Evolutionary conservation across 129 eudicot genomes (phyloP), one percentile per base, ranked within the genome.

Genomic region (Saussurea involucrata): DNA sequence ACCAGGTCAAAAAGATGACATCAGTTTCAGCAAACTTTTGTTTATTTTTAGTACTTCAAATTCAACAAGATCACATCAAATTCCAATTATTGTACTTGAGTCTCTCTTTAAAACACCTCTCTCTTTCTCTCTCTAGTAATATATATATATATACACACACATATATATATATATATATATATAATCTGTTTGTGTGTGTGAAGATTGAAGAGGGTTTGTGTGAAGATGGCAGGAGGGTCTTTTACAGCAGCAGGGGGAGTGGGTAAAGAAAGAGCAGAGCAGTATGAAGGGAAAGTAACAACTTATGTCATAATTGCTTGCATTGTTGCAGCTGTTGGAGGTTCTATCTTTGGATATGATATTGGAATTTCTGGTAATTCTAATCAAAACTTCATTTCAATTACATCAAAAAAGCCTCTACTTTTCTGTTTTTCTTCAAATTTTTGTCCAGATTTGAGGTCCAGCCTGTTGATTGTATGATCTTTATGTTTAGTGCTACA

Each of bases 321-420:
- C 82, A 77, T 93, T 63, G 88, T 93, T 78, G 98, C 98, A 60
- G 98, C 98, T 46, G 64, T 83, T 78, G 98, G 98, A 15, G 98
- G 98, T 5, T 85, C 98, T 0, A 82, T 90, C 69, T 93, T 93
- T 57, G 97, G 98, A 29, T 93, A 93, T 72, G 98, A 90, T 58
- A 88, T 90, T 63, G 98, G 98, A 27, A 90, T 92, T 65, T 90
- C 98, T 85, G 98, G 98, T 92, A 29, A 15, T 34, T 42, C 33
- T 32, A 68, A 53, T 49, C 17, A 0, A 0, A 46, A 8, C 40
- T 37, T 15, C 32, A 10, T 12, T 12, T 37, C 22, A 29, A 18
- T 66, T 4, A 2, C 13, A 21, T 60, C 15, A 20, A 21, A 40
- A 61, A 24, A n/a, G n/a, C 24, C 27, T 40, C 0, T 61, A 20